Percentiles rank a stretch among this genome's conserved stretches.
Conservation (phyloP, 129 eudicot genomes). For the sunflower (Helianthus annuus) region DNA sequence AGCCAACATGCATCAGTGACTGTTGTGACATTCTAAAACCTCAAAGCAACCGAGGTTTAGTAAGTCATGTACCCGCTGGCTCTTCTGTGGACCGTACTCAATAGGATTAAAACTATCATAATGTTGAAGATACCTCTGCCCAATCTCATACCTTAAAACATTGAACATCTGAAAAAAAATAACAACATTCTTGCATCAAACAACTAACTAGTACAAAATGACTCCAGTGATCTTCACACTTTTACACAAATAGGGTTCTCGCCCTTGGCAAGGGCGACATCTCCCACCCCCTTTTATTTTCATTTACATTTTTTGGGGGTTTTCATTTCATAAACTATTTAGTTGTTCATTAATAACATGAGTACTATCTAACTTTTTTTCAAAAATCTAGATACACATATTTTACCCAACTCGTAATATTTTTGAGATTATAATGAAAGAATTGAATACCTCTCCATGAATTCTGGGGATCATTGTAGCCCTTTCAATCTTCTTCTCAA, state of each 20-base stretch:
- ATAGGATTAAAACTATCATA: conserved; percentile 90
- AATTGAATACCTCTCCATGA: conserved; percentile 75
- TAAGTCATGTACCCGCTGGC: conserved; percentile 75
- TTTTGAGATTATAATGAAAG: conserved; percentile 1
- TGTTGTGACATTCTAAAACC: neutral
- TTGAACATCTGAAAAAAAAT: conserved; percentile 81
- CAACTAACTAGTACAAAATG: neutral
- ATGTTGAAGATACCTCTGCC: conserved; percentile 85
- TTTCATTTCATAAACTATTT: no score
- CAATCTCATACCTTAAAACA: conserved; percentile 77
- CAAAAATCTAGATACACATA: no score
- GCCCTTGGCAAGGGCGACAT: no score
- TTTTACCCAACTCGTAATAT: neutral
- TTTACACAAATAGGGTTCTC: no score
- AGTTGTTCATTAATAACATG: no score
- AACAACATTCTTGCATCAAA: conserved; percentile 10
- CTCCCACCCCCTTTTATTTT: no score
- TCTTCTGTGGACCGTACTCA: conserved; percentile 91
- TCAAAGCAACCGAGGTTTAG: neutral
- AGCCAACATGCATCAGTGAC: conserved; percentile 5
- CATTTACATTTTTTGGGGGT: no score
- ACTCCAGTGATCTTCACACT: neutral
- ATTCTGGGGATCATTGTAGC: conserved; percentile 81
- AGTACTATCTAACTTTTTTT: no score
- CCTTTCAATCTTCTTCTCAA: conserved; percentile 83